Percentiles rank a stretch among this genome's conserved stretches.
Conservation (phyloP, 257 asterid genomes). For the Scutellaria baicalensis region DNA sequence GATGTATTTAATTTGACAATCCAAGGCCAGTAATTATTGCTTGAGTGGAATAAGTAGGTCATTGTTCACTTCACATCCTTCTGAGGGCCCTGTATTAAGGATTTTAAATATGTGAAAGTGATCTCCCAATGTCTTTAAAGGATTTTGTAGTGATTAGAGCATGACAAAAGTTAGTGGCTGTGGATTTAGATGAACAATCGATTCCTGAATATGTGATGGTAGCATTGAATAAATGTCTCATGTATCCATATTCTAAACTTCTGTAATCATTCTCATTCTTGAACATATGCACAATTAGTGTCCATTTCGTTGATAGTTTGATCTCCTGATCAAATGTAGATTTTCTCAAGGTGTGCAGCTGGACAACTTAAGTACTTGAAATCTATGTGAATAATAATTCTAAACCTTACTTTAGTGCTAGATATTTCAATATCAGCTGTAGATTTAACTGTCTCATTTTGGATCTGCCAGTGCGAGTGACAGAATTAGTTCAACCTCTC, state of each 20-base stretch:
- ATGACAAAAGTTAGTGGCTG: neutral
- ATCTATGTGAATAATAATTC: neutral
- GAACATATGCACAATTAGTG: neutral
- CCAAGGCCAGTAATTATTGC: neutral
- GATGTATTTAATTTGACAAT: neutral
- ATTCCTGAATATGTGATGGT: neutral
- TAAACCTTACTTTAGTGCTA: neutral
- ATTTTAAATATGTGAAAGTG: neutral
- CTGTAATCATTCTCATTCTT: neutral
- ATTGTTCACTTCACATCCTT: neutral
- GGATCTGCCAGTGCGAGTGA: neutral
- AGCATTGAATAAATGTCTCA: neutral
- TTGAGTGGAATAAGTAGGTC: neutral
- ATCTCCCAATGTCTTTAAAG: neutral
- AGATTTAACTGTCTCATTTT: neutral
- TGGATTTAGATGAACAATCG: neutral
- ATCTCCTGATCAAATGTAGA: neutral
- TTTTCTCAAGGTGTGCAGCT: neutral
- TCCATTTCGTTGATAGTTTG: neutral
- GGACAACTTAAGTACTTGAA: neutral
- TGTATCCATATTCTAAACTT: neutral
- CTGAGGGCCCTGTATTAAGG: neutral
- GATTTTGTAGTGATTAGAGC: neutral
- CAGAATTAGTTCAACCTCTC: neutral
- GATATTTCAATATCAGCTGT: neutral